These are phyloP conservation scores for Bisporella sp. DNA, from an alignment of 2,329 filamentous ascomycete genomes.

Conservation along the genomic window DNA sequence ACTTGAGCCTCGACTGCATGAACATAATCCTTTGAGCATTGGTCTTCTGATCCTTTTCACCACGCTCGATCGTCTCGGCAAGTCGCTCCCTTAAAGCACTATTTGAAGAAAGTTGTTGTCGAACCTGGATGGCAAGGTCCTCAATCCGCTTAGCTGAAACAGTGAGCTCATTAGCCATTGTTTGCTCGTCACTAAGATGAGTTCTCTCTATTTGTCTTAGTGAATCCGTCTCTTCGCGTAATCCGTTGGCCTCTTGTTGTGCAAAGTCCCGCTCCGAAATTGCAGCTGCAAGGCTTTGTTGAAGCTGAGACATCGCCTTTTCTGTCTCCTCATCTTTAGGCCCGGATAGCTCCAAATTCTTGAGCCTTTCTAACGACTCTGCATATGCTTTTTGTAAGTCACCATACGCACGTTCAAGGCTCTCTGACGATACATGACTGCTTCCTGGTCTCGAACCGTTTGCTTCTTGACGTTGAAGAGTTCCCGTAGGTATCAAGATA, in stretches of 20 bases:
- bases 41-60: slow-evolving; percentile 74
- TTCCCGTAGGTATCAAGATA: slow-evolving; percentile 57
- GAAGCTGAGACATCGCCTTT: slow-evolving; percentile 56
- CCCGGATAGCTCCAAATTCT: slow-evolving; percentile 49
- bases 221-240: slow-evolving; percentile 53
- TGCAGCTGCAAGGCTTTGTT: slow-evolving; percentile 61
- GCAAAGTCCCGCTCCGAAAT: slow-evolving; percentile 69
- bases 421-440: slow-evolving; percentile 57
- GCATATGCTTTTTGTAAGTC: slow-evolving; percentile 68
- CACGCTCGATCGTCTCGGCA: slow-evolving; percentile 70
- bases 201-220: slow-evolving; percentile 50
- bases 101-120: slow-evolving; percentile 74
- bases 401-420: slow-evolving; percentile 66
- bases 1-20: slow-evolving; percentile 73
- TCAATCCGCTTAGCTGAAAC: slow-evolving; percentile 73
- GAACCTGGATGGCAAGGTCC: slow-evolving; percentile 70
- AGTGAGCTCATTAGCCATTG: slow-evolving; percentile 61
- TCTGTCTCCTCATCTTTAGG: slow-evolving; percentile 51
- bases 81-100: slow-evolving; percentile 68
- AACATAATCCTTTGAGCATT: slow-evolving; percentile 77
- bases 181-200: slow-evolving; percentile 52
- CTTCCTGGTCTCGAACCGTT: slow-evolving; percentile 29
- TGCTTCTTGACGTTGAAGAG: slow-evolving; percentile 36
- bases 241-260: slow-evolving; percentile 54
- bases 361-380: slow-evolving; percentile 60